These are phyloP conservation scores for Lagerstroemia speciosa DNA, from an alignment of 345 rosid genomes.

Conservation along the genomic window DNA sequence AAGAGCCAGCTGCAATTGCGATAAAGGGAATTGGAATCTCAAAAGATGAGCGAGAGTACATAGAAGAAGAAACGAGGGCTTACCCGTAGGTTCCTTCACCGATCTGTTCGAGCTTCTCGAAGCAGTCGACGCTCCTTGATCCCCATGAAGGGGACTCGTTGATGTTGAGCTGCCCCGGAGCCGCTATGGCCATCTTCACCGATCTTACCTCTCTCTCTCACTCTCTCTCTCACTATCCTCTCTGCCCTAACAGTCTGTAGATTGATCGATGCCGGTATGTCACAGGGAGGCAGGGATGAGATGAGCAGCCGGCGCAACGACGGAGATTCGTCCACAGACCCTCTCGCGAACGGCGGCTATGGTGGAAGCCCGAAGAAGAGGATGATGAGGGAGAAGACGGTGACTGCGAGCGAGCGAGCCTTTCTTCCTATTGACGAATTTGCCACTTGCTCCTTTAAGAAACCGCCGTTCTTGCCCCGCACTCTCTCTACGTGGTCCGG, in stretches of 20 bases:
- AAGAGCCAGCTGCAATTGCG: not conserved
- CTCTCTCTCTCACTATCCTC: not conserved
- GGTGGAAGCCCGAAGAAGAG: not conserved
- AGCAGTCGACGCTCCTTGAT: conserved; percentile 50
- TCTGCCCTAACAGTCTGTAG: not conserved
- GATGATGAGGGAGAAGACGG: not conserved
- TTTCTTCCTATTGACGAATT: not conserved
- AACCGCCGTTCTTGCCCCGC: not conserved
- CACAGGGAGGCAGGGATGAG: not conserved
- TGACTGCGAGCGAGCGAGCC: not conserved
- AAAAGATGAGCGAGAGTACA: not conserved
- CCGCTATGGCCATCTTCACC: conserved; percentile 42
- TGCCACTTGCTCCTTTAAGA: not conserved
- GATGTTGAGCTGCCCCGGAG: conserved; percentile 43
- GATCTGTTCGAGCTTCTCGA: conserved; percentile 52
- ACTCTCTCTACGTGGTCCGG: not conserved
- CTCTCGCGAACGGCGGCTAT: not conserved
- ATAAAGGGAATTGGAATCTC: not conserved
- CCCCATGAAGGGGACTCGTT: conserved; percentile 46
- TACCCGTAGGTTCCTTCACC: conserved; percentile 62
- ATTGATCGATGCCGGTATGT: not conserved
- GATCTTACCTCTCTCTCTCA: not conserved
- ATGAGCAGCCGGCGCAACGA: not conserved
- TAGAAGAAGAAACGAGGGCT: not conserved
- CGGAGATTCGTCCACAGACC: not conserved